These are phyloP conservation scores for Pouteria campechiana DNA, from an alignment of 179 eudicot species.

Conservation along the genomic window DNA sequence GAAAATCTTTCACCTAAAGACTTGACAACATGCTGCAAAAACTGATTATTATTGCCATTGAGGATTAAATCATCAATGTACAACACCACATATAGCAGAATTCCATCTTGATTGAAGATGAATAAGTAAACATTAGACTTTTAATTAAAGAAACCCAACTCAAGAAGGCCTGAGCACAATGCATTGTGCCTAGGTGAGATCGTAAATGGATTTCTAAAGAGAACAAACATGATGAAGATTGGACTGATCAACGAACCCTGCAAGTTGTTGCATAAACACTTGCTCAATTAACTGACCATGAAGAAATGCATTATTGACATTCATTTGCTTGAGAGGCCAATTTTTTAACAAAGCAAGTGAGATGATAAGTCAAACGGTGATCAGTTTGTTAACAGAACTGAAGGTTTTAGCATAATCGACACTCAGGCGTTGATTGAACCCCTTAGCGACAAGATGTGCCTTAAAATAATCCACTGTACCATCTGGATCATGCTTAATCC, in stretches of 20 bases:
- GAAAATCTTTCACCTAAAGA: no score
- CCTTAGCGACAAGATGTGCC: not conserved
- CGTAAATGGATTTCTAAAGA: not conserved
- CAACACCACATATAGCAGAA: no score
- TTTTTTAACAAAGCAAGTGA: not conserved
- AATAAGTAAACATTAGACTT: no score
- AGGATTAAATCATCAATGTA: no score
- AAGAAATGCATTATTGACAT: no score
- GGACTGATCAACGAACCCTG: not conserved
- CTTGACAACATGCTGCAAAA: no score
- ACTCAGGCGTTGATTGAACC: not conserved
- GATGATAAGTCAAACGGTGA: not conserved
- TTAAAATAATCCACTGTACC: not conserved
- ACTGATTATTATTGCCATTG: no score
- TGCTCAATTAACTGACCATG: not conserved
- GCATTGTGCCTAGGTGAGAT: not conserved
- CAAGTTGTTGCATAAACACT: not conserved
- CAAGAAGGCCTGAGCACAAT: not conserved
- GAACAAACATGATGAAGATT: not conserved
- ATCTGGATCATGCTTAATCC: not conserved
- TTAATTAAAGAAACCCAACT: not conserved
- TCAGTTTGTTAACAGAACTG: not conserved
- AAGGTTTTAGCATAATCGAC: not conserved
- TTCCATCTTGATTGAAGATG: no score
- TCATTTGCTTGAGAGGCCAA: not conserved